These are phyloP conservation scores for Talaromyces wortmannii DNA, from an alignment of 495 filamentous ascomycete genomes.

Conservation along the genomic window DNA sequence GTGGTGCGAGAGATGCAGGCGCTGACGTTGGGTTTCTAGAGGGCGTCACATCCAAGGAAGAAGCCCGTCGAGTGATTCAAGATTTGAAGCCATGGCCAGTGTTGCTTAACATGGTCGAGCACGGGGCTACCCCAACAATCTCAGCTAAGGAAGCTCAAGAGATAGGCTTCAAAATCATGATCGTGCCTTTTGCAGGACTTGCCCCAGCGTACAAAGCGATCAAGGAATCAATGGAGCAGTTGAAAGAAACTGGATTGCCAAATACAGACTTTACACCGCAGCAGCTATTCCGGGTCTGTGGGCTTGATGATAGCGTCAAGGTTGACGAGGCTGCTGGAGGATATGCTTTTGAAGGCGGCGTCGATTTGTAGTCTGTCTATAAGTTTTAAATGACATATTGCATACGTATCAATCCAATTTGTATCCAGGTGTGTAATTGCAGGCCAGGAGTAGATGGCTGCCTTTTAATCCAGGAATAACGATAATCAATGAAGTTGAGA, in stretches of 20 bases:
- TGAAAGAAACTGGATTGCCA: slow-evolving; percentile 39
- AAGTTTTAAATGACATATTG: too few relatives aligned
- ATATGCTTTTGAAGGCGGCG: too few relatives aligned
- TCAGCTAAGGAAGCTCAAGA: slow-evolving; percentile 47
- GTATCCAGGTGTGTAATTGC: too few relatives aligned
- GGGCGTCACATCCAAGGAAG: slow-evolving; percentile 47
- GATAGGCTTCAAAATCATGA: slow-evolving; percentile 58
- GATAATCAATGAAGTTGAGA: too few relatives aligned
- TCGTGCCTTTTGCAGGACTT: slow-evolving; percentile 46
- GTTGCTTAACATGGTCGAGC: slow-evolving; percentile 56
- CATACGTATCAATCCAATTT: too few relatives aligned
- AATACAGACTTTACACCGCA: slow-evolving; percentile 36
- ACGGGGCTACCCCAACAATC: slow-evolving; percentile 50
- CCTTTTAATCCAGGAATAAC: too few relatives aligned
- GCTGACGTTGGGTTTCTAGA: slow-evolving; percentile 63
- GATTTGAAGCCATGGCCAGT: slow-evolving; percentile 39
- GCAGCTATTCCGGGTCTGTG: slow-evolving; percentile 50
- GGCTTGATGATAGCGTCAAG: slow-evolving; percentile 6
- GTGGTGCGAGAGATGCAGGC: slow-evolving; percentile 46
- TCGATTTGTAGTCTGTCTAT: too few relatives aligned
- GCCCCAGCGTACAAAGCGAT: slow-evolving; percentile 46
- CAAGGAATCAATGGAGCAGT: slow-evolving; percentile 28
- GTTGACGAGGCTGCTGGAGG: too few relatives aligned
- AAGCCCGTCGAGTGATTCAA: slow-evolving; percentile 44
- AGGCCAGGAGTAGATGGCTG: too few relatives aligned